Evolutionary conservation across 768 basidiomycete genomes (phyloP).

Genomic region (Phylloporus arenicola): DNA sequence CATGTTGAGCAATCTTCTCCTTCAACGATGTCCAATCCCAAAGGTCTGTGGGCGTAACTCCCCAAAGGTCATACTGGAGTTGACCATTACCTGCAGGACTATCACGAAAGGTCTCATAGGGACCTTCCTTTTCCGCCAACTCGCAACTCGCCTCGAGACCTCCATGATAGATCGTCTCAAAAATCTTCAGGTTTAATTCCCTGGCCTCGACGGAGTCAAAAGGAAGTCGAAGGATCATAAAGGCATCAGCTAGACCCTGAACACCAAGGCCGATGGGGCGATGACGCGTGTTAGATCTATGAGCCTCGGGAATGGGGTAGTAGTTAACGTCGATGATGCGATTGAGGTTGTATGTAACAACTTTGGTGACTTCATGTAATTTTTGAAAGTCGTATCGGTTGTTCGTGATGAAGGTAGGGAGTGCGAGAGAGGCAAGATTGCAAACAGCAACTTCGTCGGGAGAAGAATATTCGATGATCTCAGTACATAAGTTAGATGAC

Average conservation of each 20-base stretch:
- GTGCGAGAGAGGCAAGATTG: constrained; percentile 94
- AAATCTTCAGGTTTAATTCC: constrained; percentile 89
- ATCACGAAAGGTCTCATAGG: constrained; percentile 86
- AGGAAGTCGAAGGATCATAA: constrained; percentile 95
- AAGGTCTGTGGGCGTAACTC: constrained; percentile 77
- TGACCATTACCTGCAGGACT: constrained; percentile 85
- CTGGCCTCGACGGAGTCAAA: constrained; percentile 89
- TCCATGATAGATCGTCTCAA: constrained; percentile 98
- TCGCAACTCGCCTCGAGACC: constrained; percentile 89
- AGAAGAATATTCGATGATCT: constrained; percentile 97
- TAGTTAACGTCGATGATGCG: constrained; percentile 92
- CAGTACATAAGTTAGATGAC: constrained; percentile 97
- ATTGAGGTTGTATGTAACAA: constrained; percentile 90
- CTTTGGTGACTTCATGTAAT: constrained; percentile 90
- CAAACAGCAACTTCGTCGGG: constrained; percentile 98
- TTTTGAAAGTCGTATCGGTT: constrained; percentile 91
- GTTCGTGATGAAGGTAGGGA: constrained; percentile 83
- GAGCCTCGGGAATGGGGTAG: constrained; percentile 91
- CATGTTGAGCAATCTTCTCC: constrained; percentile 74
- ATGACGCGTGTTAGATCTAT: constrained; percentile 91
- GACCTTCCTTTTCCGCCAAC: constrained; percentile 69
- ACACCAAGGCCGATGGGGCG: constrained; percentile 97
- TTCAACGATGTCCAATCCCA: constrained; percentile 95
- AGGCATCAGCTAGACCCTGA: constrained; percentile 95
- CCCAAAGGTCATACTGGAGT: constrained; percentile 96